Base-by-base conservation (phyloP, 257 asterid species). In the Capsicum pubescens region DNA sequence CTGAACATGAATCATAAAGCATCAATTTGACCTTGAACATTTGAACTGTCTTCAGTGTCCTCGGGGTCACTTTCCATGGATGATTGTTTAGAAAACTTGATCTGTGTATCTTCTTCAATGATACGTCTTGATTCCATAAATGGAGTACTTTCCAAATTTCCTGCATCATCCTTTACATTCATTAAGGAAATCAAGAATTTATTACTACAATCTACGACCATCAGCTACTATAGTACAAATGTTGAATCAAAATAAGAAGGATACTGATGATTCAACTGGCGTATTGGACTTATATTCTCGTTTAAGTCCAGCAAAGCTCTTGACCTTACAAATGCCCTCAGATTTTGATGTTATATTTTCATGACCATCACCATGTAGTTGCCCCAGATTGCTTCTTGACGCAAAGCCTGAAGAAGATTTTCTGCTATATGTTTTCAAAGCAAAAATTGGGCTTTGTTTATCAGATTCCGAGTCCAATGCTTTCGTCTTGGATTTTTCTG, bases 21-120 rank as follows among this genome's bases (percentile, higher is more conserved):
- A 39, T 56, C 66, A 57, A 13, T 79, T 69, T 67, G 60, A 94
- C 99, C 99, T 94, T 90, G 84, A 82, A 66, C 19, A 46, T 80
- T 87, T 85, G 91, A 87, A 86, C 87, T 90, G 79, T 91, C 89
- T 87, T 87, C 91, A 1, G 90, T 89, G 84, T 89, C 88, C 83
- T 89, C 94, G 64, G 93, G 86, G 85, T 87, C 92, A 9, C 85
- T 82, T 72, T 83, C 91, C 79, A 87, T 88, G n/a, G 90, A 77
- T 84, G 91, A 86, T 44, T 90, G 88, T 16, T 77, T 86, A 83
- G 89, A 88, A 69, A 87, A 66, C 86, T 74, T 87, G 80, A 86
- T 83, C 81, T 84, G 91, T 64, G 85, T 82, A 83, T 91, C 91
- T 88, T 87, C 93, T 85, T 88, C 92, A 84, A 86, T 76, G 56